These are phyloP conservation scores for Entophlyctis helioformis DNA, from an alignment of 192 early-diverging fungal species.

Conservation along the genomic window DNA sequence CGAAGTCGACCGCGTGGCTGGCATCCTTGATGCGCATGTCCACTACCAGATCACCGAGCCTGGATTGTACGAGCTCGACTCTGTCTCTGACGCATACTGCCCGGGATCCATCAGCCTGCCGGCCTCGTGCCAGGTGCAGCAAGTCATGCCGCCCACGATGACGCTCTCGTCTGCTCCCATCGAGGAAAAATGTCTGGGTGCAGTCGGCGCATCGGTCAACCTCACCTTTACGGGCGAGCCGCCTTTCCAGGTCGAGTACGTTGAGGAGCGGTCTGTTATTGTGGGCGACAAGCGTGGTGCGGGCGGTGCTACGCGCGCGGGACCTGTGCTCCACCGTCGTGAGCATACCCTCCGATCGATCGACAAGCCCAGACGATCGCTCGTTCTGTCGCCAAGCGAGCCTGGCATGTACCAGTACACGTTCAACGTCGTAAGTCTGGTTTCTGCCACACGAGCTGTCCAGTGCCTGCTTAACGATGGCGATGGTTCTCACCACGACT, in stretches of 20 bases:
- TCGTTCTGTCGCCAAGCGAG: constrained; percentile 8
- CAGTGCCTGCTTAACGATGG: background rate
- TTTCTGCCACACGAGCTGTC: background rate
- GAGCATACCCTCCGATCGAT: too few relatives aligned
- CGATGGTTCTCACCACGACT: background rate
- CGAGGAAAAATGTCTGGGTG: constrained; percentile 34
- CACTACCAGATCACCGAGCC: constrained; percentile 5
- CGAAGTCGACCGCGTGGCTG: too few relatives aligned
- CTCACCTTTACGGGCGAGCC: constrained; percentile 33
- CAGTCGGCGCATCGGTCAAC: constrained; percentile 29
- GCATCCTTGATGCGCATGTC: background rate
- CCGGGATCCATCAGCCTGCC: constrained; percentile 13
- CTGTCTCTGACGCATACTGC: constrained; percentile 31
- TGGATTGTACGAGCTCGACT: constrained; percentile 20
- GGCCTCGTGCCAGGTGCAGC: constrained; percentile 12
- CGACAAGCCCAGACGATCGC: too few relatives aligned
- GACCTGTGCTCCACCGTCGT: too few relatives aligned
- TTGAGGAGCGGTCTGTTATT: too few relatives aligned
- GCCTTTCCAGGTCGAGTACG: constrained; percentile 31
- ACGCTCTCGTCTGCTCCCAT: constrained; percentile 16
- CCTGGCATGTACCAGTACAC: constrained; percentile 28
- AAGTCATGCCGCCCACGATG: constrained; percentile 24
- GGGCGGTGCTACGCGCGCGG: too few relatives aligned
- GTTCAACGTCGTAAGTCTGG: constrained; percentile 15
- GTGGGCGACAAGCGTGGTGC: too few relatives aligned